Evolutionary conservation across 2,329 filamentous ascomycete species (phyloP), one percentile per base, ranked within the genome.

Genomic region (Dichotomopilus funicola): DNA sequence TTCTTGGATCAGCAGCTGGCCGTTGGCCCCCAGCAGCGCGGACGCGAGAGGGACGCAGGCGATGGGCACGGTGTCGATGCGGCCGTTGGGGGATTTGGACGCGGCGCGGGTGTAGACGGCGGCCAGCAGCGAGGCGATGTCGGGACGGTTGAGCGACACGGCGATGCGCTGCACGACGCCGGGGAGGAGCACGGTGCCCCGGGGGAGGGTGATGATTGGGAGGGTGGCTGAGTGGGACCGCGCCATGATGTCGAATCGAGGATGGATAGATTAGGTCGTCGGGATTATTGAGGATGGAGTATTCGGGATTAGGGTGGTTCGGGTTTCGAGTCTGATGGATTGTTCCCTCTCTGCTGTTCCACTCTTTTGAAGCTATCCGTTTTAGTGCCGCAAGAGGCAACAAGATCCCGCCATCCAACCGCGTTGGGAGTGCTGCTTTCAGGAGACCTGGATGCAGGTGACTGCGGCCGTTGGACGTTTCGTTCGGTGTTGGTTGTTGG

Each of bases 1-100:
- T 66, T 85, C 79, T 53, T 87, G 82, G 54, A 95, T 80, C 61
- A 95, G 77, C 55, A 84, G 80, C 70, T 91, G 86, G 45, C 91
- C 91, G 66, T 89, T 84, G 34, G 80, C 78, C 56, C 84, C 85
- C 33, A 96, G 78, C 31, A 86, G 79, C 4, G 86, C 85, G 49
- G 89, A 94, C 61, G 79, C 86, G 58, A 96, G 77, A 19, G 94
- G 94, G 53, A 97, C 85, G 70, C 92, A 97, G 52, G 88, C 90
- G 62, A 97, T 85, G 7, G 88, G 85, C 63, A 96, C 83, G 62
- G 78, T 76, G 62, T 85, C 81, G 66, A 86, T 77, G 60, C 80
- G 76, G 62, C 83, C 78, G 59, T 79, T 80, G 34, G 83, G 81
- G 62, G 86, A 81, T 65, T 85, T 86, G 42, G 82, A 81, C 37